Evolutionary conservation across 805 yeast species (phyloP), one percentile per base, ranked within the genome.

Genomic region (Maudiozyma pseudohumilis): DNA sequence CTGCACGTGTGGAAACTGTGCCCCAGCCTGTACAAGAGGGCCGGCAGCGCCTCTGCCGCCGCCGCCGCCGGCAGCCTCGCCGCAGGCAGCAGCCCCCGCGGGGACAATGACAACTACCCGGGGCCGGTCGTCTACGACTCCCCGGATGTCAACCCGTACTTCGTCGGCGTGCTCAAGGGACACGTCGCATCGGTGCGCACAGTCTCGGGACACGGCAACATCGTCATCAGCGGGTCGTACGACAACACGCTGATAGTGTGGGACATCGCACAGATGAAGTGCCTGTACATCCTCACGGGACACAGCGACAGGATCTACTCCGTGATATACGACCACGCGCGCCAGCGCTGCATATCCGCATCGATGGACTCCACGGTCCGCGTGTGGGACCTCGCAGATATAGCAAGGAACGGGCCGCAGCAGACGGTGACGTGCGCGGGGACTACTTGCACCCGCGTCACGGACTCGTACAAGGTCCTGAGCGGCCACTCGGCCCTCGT

Each of bases 401-500:
- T 96, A 7, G 68, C 72, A 42, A 70, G 80, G 15, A 58, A 58
- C 36, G 61, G 61, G 6, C 43, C 42, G 13, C 32, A 55, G 25
- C 45, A 55, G 20, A 46, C 45, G 16, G 48, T 53, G 5, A 47
- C 49, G 31, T 45, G 44, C 28, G 42, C 55, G 3, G 46, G 47
- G 12, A 39, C 45, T 2, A 49, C 53, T 17, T 56, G 56, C 38
- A 48, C 52, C 5, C 52, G 52, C 38, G 49, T 56, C 3, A 41
- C 48, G 1, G 59, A 56, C 10, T 51, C 61, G 35, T 60, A 83
- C 34, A 67, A 76, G 31, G 73, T 85, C 0, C 64, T 89, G 32
- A 86, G 79, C 40, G 96, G 96, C 1, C 98, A 92, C 58, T 77
- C 84, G 1, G 83, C 89, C 10, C 64, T 92, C 16, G 98, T 92